Evolutionary conservation across 2,329 filamentous ascomycete species (phyloP).

Genomic region (Aspergillus terreus): DNA sequence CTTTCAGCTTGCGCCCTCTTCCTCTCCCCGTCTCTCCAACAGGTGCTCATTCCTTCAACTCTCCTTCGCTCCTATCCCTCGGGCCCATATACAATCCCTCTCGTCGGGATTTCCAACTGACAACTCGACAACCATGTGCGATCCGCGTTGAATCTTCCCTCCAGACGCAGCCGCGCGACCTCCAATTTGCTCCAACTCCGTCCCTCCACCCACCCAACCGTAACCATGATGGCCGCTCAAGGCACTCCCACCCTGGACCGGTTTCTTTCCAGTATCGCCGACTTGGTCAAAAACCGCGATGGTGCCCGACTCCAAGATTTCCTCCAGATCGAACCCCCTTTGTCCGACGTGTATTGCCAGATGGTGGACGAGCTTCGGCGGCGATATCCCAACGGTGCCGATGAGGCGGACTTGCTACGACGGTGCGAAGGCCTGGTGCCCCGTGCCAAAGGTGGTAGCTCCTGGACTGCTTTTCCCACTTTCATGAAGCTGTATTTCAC

Average conservation of each 20-base stretch:
- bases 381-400: conserved; percentile 50
- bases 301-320: conserved; percentile 64
- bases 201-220: not conserved
- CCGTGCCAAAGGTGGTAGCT: conserved; percentile 59
- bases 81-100: not conserved
- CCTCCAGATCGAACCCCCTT: conserved; percentile 70
- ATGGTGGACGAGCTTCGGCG: conserved; percentile 65
- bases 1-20: not conserved
- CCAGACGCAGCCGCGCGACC: not conserved
- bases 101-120: not conserved
- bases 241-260: conserved; percentile 62
- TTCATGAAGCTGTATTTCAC: conserved; percentile 79
- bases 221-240: conserved; percentile 17
- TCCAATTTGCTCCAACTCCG: not conserved
- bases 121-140: not conserved
- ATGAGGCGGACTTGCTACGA: conserved; percentile 53
- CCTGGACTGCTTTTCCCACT: conserved; percentile 72
- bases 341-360: conserved; percentile 63
- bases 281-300: conserved; percentile 60
- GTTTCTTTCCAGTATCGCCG: conserved; percentile 64
- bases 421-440: conserved; percentile 63
- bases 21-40: not conserved
- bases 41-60: not conserved
- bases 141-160: not conserved
- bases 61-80: not conserved